Evolutionary conservation across 345 rosid species (phyloP), one percentile per base, ranked within the genome.

Genomic region (Populus nigra): DNA sequence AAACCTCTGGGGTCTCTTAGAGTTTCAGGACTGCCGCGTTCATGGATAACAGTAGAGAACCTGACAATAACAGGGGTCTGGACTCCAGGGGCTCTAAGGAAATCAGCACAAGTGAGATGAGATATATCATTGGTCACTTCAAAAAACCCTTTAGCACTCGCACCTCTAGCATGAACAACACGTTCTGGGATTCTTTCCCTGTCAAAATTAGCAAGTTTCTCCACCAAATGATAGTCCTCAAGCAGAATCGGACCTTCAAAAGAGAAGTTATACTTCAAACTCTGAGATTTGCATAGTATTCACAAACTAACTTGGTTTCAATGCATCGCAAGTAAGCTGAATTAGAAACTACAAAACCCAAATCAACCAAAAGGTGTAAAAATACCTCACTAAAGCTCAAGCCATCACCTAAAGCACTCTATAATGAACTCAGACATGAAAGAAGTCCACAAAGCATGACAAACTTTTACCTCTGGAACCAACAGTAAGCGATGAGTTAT

Each of bases 11-110:
- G 97, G 66, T 92, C 99, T 82, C 98, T 89, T 13, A 92, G 83
- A 81, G 99, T 96, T 88, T 96, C 98, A 18, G 98, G 99, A 78
- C 99, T 96, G 83, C 98, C 99, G 74, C 97, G 97, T 83, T 96
- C 98, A 73, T 96, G 99, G 86, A 93, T 87, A 25, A 96, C 98
- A 78, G 99, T 96, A 5, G 98, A 96, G 91, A 96, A 96, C 23
- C 99, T 97, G 71, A 92, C 95, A 69, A 96, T 93, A 22, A 96
- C 91, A 71, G 98, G 98, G 3, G 99, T 96, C 88, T 96, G 97
- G 71, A 87, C 97, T 55, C 97, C 95, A 18, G 98, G 93, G 23
- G 94, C 89, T 31, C 98, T 90, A n/a, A 96, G 99, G 81, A 96
- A 96, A 86, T 96, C 99, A 73, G 99, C 99, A 80, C 92, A 92